Evolutionary conservation across 768 basidiomycete genomes (phyloP).

Genomic region (Dioszegia hungarica): DNA sequence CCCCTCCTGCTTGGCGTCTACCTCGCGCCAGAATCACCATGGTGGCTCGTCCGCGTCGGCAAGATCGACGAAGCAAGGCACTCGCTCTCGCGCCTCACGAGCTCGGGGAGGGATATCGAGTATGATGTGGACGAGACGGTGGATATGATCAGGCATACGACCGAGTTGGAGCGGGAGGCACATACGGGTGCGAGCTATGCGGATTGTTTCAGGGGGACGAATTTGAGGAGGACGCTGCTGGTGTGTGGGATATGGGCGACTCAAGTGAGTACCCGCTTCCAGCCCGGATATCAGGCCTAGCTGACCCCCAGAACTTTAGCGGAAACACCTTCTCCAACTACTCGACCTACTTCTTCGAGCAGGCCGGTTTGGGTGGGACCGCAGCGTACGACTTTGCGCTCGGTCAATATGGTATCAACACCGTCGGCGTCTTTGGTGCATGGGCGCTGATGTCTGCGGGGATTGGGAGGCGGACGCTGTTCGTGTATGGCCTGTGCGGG

Average conservation of each 20-base stretch:
- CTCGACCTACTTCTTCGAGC: conserved; percentile 38
- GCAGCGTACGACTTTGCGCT: conserved; percentile 34
- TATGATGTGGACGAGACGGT: conserved; percentile 46
- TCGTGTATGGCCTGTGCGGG: conserved; percentile 39
- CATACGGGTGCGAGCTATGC: conserved; percentile 46
- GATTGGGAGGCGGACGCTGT: conserved; percentile 34
- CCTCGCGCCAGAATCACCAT: conserved; percentile 46
- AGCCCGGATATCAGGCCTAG: background rate
- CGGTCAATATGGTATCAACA: conserved; percentile 41
- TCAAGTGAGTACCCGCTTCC: conserved; percentile 22
- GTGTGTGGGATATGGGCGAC: conserved; percentile 49
- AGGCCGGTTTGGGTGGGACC: conserved; percentile 29
- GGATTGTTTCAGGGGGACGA: conserved; percentile 50
- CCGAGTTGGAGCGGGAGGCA: conserved; percentile 47
- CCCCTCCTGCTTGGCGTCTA: conserved; percentile 33
- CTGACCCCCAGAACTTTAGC: conserved; percentile 6
- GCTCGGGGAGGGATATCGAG: conserved; percentile 25
- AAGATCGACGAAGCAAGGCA: conserved; percentile 34
- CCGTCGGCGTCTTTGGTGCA: conserved; percentile 27
- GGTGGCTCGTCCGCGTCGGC: conserved; percentile 44
- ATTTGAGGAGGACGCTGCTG: conserved; percentile 52
- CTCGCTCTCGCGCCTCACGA: conserved; percentile 30
- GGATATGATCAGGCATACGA: conserved; percentile 50
- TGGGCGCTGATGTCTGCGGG: conserved; percentile 39
- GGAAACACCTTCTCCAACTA: conserved; percentile 42